Evolutionary conservation across 2,329 filamentous ascomycete genomes (phyloP), one percentile per base, ranked within the genome.

Genomic region (Ophiocordyceps australis): DNA sequence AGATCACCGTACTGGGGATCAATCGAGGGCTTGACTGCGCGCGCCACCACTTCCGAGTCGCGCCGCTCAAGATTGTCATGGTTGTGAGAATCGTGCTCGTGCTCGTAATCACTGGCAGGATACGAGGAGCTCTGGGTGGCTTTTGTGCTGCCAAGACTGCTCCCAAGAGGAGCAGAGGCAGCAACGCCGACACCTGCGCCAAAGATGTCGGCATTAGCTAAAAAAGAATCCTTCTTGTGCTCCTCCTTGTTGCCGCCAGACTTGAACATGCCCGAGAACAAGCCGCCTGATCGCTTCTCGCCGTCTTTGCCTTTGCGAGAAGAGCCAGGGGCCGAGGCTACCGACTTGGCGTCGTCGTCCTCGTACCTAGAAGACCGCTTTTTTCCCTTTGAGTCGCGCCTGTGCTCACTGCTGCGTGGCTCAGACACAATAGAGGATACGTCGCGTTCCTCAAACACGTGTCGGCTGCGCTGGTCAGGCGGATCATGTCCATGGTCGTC

Each of bases 191-290:
- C 69, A 74, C 68, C 67, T 59, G 62, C 65, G 68, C 68, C 68
- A 67, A 64, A 57, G 62, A 61, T 74, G 62, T 56, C 68, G 68
- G 70, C 65, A 60, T 65, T 68, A 74, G 52, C 70, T 74, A 74
- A 73, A 73, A 74, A 74, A 74, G 67, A 67, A 53, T 61, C 49
- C 47, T 54, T 52, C 33, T 45, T 44, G 27, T 48, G 46, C 24
- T 55, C 52, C 29, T 53, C 26, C 17, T 20, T 24, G 26, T 14
- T 45, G 30, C 50, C 50, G 24, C 51, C 50, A 9, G 50, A 49
- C 32, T 55, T 59, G 44, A 60, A 54, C 32, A 63, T 52, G 37
- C 52, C 52, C 28, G 65, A 64, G 34, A 68, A 54, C 14, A 60
- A 46, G 20, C 56, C 50, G 25, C 45, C 50, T 14, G 49, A 47